Base-by-base conservation (phyloP, 345 rosid species). In the Melaleuca alternifolia region DNA sequence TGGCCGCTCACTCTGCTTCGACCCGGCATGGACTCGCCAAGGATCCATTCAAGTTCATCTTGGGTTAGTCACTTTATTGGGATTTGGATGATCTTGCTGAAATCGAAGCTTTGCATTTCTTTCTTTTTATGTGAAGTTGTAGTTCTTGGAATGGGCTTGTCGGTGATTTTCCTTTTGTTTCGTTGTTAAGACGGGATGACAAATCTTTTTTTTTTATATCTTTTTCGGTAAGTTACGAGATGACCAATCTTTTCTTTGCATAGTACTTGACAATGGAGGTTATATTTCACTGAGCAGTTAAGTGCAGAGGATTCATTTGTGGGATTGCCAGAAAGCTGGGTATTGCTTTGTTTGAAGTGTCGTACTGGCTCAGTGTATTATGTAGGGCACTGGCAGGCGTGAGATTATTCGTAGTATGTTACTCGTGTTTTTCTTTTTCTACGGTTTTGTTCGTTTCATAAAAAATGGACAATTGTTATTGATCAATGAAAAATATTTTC, bases 41-140 rank as follows among this genome's bases (percentile, higher is more conserved):
- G 52, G 95, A 93, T 87, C 91, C 94, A 85, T 87, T 93, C 81
- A 95, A 92, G 92, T 89, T 91, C 71, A 91, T 93, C 54, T 87
- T 94, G 89, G 99, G 99, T 95, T 84, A 26, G 90, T 87, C 28
- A 16, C 54, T 26, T 33, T 30, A n/a, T 53, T 76, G 83, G 51
- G 16, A 82, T 54, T 82, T 82, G 11, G 41, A 52, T 48, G 85
- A 28, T 87, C 26, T 37, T 50, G 18, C 16, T 18, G 11, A 33
- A 71, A 18, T 33, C 48, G 79, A 65, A 18, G 48, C 48, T 84
- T 30, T 28, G 41, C 61, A 15, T 84, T 84, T 54, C n/a, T 51
- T 21, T 83, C 33, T 21, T 84, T 84, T 24, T 33, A 51, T 28
- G 44, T 56, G 30, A 28, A 84, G 44, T 30, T 30, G 85, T 46